Evolutionary conservation across 108 stramenopile genomes (phyloP), one percentile per base, ranked within the genome.

Genomic region (Pseudonitzschia multistriata): DNA sequence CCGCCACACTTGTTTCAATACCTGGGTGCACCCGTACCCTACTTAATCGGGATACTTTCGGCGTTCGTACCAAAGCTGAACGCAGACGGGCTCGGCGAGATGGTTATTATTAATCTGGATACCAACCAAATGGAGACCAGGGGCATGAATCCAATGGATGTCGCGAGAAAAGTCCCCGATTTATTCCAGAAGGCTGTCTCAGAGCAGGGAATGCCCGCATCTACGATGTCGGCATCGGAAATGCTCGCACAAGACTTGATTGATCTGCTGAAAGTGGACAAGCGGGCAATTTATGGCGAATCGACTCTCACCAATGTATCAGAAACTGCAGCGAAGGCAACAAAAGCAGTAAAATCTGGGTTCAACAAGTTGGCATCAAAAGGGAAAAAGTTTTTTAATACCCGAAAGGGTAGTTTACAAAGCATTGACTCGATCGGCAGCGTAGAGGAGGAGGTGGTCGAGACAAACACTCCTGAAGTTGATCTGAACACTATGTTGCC

Each of bases 91-190:
- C 53, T 95, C 24, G 78, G 88, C 21, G 90, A 95, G 74, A 83
- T 92, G n/a, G 55, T 95, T 14, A 81, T 87, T 31, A 82, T 95
- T 25, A 79, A 95, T 68, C 48, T 95, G 49, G 93, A 95, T 77
- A 72, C 54, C 5, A 85, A 82, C 54, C 81, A 83, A 35, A 68
- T 92, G 66, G 83, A 84, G 68, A 91, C 87, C 19, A 56, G 88
- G 25, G 83, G 87, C 21, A 90, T 92, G 70, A 55, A 67, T 25
- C 67, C 80, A 13, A 63, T 52, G 0, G 64, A 73, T 27, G 73
- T 85, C 2, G 57, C 55, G 11, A 22, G 48, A 0, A 75, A 74
- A 36, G 69, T 85, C 45, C 85, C 85, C 13, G 85, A 85, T 73
- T 53, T 85, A 63, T 77, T 85, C 47, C 57, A 66, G 40, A 52